Evolutionary conservation across 208 protist genomes (phyloP).

Genomic region (Leishmania arabica): DNA sequence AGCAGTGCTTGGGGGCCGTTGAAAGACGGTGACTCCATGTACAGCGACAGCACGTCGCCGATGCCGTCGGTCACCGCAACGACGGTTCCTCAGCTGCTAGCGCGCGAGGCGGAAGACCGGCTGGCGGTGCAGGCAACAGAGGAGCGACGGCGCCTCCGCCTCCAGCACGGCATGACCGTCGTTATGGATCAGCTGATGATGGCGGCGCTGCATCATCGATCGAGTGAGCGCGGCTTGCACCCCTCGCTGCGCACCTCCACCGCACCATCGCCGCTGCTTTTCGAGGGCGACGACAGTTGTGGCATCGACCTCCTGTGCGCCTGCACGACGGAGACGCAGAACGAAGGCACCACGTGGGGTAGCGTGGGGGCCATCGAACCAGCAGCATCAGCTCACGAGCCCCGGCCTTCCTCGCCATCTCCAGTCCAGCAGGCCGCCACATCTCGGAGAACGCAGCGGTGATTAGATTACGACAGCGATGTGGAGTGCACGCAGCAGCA

Average conservation of each 20-base stretch:
- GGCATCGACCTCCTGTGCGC: background rate
- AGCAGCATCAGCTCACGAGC: background rate
- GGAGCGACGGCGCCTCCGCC: background rate
- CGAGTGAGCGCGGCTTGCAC: slow-evolving; percentile 22
- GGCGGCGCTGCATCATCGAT: slow-evolving; percentile 13
- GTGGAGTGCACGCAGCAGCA: background rate
- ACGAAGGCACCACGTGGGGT: background rate
- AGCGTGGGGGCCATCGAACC: background rate
- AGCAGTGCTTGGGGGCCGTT: background rate
- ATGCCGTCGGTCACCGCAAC: background rate
- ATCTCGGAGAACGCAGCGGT: background rate
- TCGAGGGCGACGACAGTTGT: background rate
- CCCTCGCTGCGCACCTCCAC: slow-evolving; percentile 17
- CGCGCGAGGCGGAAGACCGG: slow-evolving; percentile 10
- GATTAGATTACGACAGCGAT: background rate
- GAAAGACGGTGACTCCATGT: background rate
- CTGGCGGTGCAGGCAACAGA: background rate
- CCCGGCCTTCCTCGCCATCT: background rate
- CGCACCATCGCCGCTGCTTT: slow-evolving; percentile 2
- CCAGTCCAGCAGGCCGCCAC: background rate
- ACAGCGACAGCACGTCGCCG: slow-evolving; percentile 17
- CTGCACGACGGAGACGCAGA: background rate
- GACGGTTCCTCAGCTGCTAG: slow-evolving; percentile 10
- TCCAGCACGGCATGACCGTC: background rate
- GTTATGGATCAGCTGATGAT: slow-evolving; percentile 24